Evolutionary conservation across 305 asterid genomes (phyloP).

Genomic region (Solanum hybrid): DNA sequence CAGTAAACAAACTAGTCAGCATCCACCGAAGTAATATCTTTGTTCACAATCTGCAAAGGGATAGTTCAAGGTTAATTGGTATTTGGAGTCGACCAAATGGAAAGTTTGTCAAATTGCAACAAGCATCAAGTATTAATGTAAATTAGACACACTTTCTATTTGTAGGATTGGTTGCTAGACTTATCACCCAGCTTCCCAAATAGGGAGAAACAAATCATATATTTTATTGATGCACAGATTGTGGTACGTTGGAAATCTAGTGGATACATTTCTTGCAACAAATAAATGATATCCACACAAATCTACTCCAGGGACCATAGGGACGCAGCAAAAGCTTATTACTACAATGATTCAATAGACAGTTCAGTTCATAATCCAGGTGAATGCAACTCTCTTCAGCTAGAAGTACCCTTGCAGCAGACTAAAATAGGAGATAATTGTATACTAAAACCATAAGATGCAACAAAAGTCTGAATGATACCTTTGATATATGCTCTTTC

Average conservation of each 20-base stretch:
- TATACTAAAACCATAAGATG: neutral
- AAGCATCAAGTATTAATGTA: neutral
- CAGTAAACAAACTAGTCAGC: slow-evolving; percentile 20
- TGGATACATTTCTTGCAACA: neutral
- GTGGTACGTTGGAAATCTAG: neutral
- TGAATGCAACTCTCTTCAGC: neutral
- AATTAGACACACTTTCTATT: neutral
- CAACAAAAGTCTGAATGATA: slow-evolving; percentile 8
- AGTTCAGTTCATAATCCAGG: neutral
- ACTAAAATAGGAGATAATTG: neutral
- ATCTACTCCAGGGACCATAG: neutral
- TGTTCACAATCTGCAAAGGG: slow-evolving; percentile 65
- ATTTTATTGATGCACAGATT: neutral
- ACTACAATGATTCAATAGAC: neutral
- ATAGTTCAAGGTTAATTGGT: neutral
- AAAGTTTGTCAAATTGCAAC: neutral
- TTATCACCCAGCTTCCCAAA: neutral
- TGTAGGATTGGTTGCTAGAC: neutral
- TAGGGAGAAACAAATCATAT: neutral
- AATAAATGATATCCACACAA: neutral
- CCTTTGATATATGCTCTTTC: slow-evolving; percentile 59
- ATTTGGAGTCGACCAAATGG: neutral
- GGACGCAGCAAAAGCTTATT: neutral
- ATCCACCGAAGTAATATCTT: slow-evolving; percentile 30
- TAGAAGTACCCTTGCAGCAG: neutral